phyloP scores from a whole-genome alignment of 768 basidiomycete genomes.

The Tulasnella calospora region DNA sequence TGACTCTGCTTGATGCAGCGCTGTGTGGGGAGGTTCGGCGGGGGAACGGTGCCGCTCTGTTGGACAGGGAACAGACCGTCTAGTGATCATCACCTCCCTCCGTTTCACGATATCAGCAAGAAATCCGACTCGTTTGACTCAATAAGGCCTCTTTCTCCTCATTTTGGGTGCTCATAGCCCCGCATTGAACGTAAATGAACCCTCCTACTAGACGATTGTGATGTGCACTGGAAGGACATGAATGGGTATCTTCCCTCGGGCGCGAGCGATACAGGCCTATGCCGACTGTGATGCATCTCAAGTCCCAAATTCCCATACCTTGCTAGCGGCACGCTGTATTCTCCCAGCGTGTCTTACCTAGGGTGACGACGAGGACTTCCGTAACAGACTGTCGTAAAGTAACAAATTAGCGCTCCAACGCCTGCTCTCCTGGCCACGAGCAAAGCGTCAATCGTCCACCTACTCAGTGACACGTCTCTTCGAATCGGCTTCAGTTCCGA shows the following conservation, averaged over 20 bases:
- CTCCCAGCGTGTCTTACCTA: neutral
- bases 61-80: neutral
- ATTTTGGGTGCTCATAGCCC: no score
- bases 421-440: neutral
- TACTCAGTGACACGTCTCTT: neutral
- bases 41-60: neutral
- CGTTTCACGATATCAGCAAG: neutral
- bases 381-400: constrained; percentile 8
- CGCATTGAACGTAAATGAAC: no score
- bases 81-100: neutral
- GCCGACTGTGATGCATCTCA: constrained; percentile 1
- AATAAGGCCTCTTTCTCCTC: no score
- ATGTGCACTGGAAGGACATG: no score
- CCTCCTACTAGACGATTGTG: no score
- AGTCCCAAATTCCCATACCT: neutral
- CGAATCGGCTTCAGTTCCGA: neutral
- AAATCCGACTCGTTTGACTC: no score
- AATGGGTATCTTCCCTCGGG: neutral
- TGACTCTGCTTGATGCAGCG: neutral
- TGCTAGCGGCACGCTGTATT: neutral
- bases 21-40: neutral
- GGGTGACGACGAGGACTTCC: neutral
- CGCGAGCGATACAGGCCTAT: neutral
- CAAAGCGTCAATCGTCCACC: neutral
- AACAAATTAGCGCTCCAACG: neutral